Evolutionary conservation across 202 grass and related monocot genomes (phyloP), one percentile per base, ranked within the genome.

Genomic region (Eragrostis tef): DNA sequence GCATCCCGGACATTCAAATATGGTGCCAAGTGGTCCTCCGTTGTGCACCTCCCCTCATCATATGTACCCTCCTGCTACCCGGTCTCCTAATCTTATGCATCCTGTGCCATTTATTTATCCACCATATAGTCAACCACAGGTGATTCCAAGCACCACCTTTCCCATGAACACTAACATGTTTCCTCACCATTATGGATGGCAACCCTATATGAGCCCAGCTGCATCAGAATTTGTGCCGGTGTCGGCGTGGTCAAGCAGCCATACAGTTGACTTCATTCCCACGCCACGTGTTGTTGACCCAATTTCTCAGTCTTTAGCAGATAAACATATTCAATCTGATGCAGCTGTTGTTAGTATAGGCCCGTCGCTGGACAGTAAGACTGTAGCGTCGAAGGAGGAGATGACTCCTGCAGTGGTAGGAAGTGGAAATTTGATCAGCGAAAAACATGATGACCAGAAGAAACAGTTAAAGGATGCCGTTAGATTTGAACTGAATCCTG

Each of bases 41-140:
- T 79, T 98, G 70, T 95, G 92, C 77, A 90, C 82, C 68, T 98
- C 95, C 62, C 95, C 95, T 50, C 90, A 91, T 86, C 92, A 90
- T 84, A 78, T 90, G 64, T 98, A 95, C 64, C 83, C 88, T 48
- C 76, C 92, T 75, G 66, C 95, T 56, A 79, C 92, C 71, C 85
- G 87, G 26, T 80, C 90, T 81, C 96, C 91, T 24, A 99, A 86
- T 83, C 88, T 98, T 49, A 64, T 98, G 83, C 93, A 89, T 84
- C 85, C 88, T n/a, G 70, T 98, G 58, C 92, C 96, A 79, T 92
- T 96, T 77, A 77, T 99, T 53, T 99, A 99, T 54, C 84, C 95
- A 86, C 89, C 92, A 84, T 94, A 91, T 78, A 85, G 87, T 82
- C 96, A 93, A 85, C 86, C 89, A 27, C 93, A 90, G 70, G 91